Evolutionary conservation across 2,329 filamentous ascomycete species (phyloP), one percentile per base, ranked within the genome.

Genomic region (Diaporthe sp.): DNA sequence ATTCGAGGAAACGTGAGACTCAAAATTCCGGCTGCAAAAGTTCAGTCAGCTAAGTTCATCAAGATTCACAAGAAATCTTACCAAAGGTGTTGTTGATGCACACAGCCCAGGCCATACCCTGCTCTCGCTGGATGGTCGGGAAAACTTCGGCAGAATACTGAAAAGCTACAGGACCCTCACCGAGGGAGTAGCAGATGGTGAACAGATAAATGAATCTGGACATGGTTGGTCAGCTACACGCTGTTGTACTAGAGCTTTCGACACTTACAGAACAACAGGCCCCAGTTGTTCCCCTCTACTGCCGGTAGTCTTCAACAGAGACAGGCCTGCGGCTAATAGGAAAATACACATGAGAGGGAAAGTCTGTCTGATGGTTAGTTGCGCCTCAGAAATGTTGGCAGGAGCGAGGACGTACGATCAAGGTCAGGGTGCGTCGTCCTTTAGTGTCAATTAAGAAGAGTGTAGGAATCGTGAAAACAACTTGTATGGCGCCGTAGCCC

Each of bases 131-230:
- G 1, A 91, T 92, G 0, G 94, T 87, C 0, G 93, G 92, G 81
- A 92, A 94, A 2, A 94, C 91, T 81, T 94, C 93, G 57, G 92
- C 92, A 7, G 88, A 89, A 83, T 94, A 94, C 0, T 91, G 90
- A 80, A 92, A 94, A 0, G 92, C 92, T 10, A 94, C 92, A 6
- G 90, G 90, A 0, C 91, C 92, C 83, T 94, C 92, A 3, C 89
- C 91, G 0, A 90, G 90, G 0, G 90, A 91, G 83, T 92, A 92
- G 79, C 92, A 92, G 2, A 89, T 89, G 1, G 86, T 88, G 77
- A 92, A 93, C 9, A 92, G 77, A 83, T 89, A 92, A 57, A 92
- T 83, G 78, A 92, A 92, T 37, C 74, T 76, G 10, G 17, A 25
- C 31, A 44, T 13, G 12, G 7, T 12, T 2, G 17, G 46, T 75